Conservation (phyloP, 2,329 filamentous ascomycete genomes). For the Helotiales sp. region DNA sequence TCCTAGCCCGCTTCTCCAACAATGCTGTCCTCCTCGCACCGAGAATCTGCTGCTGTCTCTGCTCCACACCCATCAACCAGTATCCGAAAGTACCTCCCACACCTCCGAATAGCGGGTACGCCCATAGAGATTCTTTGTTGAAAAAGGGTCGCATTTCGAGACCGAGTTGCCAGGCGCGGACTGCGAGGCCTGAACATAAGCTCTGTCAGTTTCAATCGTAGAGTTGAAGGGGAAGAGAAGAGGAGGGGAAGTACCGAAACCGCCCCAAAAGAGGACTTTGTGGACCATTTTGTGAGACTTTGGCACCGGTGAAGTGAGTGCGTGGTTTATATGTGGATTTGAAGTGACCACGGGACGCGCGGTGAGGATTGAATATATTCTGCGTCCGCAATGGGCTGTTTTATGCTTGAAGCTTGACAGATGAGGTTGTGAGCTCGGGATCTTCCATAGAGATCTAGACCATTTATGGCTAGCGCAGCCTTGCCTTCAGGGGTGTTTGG, state of each 20-base stretch:
- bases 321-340: not conserved
- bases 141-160: constrained; percentile 98
- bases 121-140: constrained; percentile 80
- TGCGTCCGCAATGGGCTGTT: constrained; percentile 1
- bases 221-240: too few species aligned
- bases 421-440: not conserved
- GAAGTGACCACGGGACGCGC: not conserved
- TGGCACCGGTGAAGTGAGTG: not conserved
- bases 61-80: constrained; percentile 90
- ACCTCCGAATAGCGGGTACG: constrained; percentile 84
- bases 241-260: constrained; percentile 89
- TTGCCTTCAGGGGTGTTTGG: too few species aligned
- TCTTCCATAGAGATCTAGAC: too few species aligned
- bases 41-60: constrained; percentile 75
- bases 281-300: constrained; percentile 32
- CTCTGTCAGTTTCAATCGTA: constrained; percentile 25
- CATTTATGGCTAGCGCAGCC: too few species aligned
- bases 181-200: constrained; percentile 70
- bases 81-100: constrained; percentile 92
- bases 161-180: constrained; percentile 94
- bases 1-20: constrained; percentile 85
- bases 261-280: constrained; percentile 78
- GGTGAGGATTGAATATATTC: constrained; percentile 8
- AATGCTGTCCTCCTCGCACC: constrained; percentile 76
- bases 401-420: not conserved